Conservation (phyloP, 352 stramenopile species). For the Phytophthora sansomeana region DNA sequence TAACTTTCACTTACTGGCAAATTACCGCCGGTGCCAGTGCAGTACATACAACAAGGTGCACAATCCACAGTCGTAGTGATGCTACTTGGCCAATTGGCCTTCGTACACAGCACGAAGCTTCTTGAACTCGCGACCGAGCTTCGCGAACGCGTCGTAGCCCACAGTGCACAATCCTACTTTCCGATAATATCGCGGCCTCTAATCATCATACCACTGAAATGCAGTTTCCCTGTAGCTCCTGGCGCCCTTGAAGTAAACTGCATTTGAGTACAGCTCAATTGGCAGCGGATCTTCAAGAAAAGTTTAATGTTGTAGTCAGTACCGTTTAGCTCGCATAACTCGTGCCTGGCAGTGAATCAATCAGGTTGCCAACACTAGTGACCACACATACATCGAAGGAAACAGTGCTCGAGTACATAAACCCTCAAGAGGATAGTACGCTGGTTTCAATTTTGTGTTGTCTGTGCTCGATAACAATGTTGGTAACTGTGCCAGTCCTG, state of each 20-base stretch:
- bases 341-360: too few relatives aligned
- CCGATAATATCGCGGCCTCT: constrained; percentile 97
- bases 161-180: constrained; percentile 95
- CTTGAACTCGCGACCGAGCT: constrained; percentile 96
- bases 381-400: constrained; percentile 29
- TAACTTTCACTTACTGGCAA: constrained; percentile 93
- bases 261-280: constrained; percentile 66
- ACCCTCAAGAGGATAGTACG: not conserved
- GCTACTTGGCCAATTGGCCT: constrained; percentile 93
- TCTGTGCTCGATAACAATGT: constrained; percentile 21
- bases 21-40: constrained; percentile 96
- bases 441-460: constrained; percentile 18
- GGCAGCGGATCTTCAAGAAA: constrained; percentile 72
- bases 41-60: constrained; percentile 96
- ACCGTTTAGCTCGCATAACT: too few relatives aligned
- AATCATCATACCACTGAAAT: too few relatives aligned
- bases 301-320: constrained; percentile 54
- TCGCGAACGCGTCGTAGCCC: constrained; percentile 91
- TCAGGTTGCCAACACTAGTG: constrained; percentile 21
- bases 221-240: constrained; percentile 93
- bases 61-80: constrained; percentile 95
- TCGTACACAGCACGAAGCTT: constrained; percentile 95
- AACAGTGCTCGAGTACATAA: constrained; percentile 26
- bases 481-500: too few relatives aligned
- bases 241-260: constrained; percentile 88